Base-by-base conservation (phyloP, 2,329 filamentous ascomycete species). In the Diaporthe helianthi region DNA sequence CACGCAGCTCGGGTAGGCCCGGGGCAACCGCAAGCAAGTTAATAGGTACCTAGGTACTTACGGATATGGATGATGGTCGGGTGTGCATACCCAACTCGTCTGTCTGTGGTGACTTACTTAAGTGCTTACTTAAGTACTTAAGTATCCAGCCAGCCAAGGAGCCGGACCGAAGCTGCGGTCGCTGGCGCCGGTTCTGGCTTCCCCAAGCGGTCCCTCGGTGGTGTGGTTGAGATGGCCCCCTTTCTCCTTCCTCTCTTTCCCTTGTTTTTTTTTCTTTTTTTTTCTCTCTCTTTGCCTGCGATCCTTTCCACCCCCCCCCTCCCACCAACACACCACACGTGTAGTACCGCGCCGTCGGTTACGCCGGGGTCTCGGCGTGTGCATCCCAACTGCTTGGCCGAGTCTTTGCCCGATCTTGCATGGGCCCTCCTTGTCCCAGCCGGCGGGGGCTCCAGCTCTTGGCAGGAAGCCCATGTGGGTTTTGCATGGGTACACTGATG, bases 121-220 rank as follows among this genome's bases (percentile, higher is more conserved):
- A n/a, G n/a, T n/a, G n/a, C n/a, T n/a, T n/a, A n/a, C n/a, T n/a
- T n/a, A n/a, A n/a, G n/a, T n/a, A n/a, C n/a, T n/a, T n/a, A n/a
- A n/a, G n/a, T n/a, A n/a, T n/a, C n/a, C n/a, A n/a, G 58, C 58
- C 58, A 49, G 41, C 41, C 58, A 63, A 63, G 58, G n/a, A 47
- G 58, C 58, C 58, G 58, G 58, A 61, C 41, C 58, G 58, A 61
- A 41, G 53, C 26, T 33, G 41, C 26, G 58, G 41, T 33, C n/a
- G 17, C 22, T 47, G 58, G 58, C 29, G 55, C 41, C 58, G 58
- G 58, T 26, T 61, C 44, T 60, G 55, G 55, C 38, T 60, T 46
- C 55, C 55, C 55, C 36, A 58, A 60, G 19, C 22, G 17, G 54
- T 24, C 36, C 19, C n/a, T 24, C 54, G 38, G 33, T 38, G n/a